Base-by-base conservation (phyloP, 495 filamentous ascomycete genomes). In the Achaetomiella virescens region DNA sequence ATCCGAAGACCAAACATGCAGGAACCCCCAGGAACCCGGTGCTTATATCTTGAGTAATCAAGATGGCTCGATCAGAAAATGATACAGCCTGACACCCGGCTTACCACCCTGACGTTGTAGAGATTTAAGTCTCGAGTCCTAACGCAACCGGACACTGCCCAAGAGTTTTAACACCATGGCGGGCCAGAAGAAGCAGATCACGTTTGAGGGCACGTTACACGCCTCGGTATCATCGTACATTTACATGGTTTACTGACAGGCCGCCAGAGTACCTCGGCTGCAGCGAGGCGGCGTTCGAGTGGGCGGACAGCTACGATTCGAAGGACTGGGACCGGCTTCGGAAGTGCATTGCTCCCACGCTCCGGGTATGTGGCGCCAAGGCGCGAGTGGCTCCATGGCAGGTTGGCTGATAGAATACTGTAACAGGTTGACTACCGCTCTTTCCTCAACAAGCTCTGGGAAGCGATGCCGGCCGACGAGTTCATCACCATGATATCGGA, bases 231-330 rank as follows among this genome's bases (percentile, higher is more conserved):
- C 11, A 18, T 41, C 31, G 12, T 12, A 5, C 8, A 36, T 25
- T 1, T 2, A 27, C 50, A 44, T 14, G 14, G n/a, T 3, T 18
- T 24, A 48, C 57, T 65, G 37, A 67, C 38, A 18, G 25, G 17
- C 8, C 21, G 38, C n/a, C 66, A 72, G 78, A 82, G 31, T 81
- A 73, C 67, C 77, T 81, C 65, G 80, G 75, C 36, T 61, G 75
- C 31, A 73, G 62, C 35, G 72, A 79, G 59, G 75, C 79, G 24
- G 56, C 73, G 45, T 87, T 87, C 68, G 85, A 90, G 58, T 91
- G 88, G 88, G 87, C 84, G 0, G 88, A 91, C 62, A 87, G 84
- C 77, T 91, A 91, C 68, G 88, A 91, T 72, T 79, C 76, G 63
- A 91, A 87, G 78, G 84, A 91, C 78, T 90, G 87, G 86, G 73